Conservation (phyloP, 331 rosid species). For the Cydonia oblonga region DNA sequence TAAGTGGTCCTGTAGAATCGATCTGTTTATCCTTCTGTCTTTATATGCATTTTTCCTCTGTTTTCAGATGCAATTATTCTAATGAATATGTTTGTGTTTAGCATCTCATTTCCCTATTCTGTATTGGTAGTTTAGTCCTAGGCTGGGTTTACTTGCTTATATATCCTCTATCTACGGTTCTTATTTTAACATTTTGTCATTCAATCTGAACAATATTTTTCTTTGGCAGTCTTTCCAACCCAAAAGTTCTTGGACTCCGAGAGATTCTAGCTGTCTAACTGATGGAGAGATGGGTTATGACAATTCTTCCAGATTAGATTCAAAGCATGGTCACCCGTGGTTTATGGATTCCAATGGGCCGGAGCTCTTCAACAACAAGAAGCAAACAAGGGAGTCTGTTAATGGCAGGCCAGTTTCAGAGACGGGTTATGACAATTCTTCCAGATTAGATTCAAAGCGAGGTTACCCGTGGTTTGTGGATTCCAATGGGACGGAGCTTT, state of each 20-base stretch:
- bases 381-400: slow-evolving; percentile 67
- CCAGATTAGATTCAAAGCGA: slow-evolving; percentile 71
- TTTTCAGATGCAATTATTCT: not conserved
- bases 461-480: slow-evolving; percentile 81
- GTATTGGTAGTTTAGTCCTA: no score
- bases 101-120: no score
- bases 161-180: not conserved
- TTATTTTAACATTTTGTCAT: slow-evolving; percentile 1
- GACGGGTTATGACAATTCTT: slow-evolving; percentile 57
- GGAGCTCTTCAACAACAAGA: slow-evolving; percentile 55
- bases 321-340: slow-evolving; percentile 81
- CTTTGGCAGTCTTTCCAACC: slow-evolving; percentile 70
- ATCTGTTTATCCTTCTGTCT: not conserved
- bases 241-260: slow-evolving; percentile 67
- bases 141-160: no score
- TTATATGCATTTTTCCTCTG: not conserved
- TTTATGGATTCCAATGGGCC: slow-evolving; percentile 59
- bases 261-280: slow-evolving; percentile 66
- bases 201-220: slow-evolving; percentile 7
- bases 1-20: not conserved
- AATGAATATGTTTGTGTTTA: not conserved
- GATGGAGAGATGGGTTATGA: slow-evolving; percentile 78
- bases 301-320: slow-evolving; percentile 61
- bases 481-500: slow-evolving; percentile 44
- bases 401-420: slow-evolving; percentile 34